Evolutionary conservation across 108 stramenopile species (phyloP).

Genomic region (Pseudonitzschia pungens): DNA sequence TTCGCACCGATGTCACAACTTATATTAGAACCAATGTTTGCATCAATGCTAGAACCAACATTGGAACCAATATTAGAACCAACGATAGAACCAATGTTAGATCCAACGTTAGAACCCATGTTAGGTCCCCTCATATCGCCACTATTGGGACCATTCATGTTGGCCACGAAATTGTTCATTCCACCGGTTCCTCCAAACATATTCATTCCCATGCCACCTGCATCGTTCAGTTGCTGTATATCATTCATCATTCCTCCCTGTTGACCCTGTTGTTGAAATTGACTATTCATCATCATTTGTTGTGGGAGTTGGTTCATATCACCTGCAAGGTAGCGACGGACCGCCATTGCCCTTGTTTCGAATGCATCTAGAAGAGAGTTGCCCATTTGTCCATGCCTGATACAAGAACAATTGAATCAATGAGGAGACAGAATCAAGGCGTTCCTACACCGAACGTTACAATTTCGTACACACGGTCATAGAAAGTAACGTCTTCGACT

Average conservation of each 20-base stretch:
- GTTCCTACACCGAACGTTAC: not conserved
- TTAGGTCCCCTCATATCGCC: not conserved
- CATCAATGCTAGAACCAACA: not conserved
- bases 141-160: slow-evolving; percentile 20
- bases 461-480: not conserved
- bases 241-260: slow-evolving; percentile 24
- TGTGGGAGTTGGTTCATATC: slow-evolving; percentile 17
- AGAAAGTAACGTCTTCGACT: not conserved
- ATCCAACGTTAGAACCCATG: not conserved
- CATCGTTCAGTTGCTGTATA: slow-evolving; percentile 21
- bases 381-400: slow-evolving; percentile 83
- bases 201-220: slow-evolving; percentile 31
- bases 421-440: not conserved
- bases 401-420: not conserved
- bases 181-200: slow-evolving; percentile 28
- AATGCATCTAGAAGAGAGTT: slow-evolving; percentile 69
- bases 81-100: not conserved
- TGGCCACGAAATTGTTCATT: slow-evolving; percentile 8
- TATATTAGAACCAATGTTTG: no score
- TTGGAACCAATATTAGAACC: no score
- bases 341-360: slow-evolving; percentile 51
- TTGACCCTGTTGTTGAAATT: slow-evolving; percentile 20
- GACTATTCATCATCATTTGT: slow-evolving; percentile 27
- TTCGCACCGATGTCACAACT: no score
- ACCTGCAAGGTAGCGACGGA: slow-evolving; percentile 43